Evolutionary conservation across 2,329 filamentous ascomycete species (phyloP), one percentile per base, ranked within the genome.

Genomic region (Neofusicoccum ribis): DNA sequence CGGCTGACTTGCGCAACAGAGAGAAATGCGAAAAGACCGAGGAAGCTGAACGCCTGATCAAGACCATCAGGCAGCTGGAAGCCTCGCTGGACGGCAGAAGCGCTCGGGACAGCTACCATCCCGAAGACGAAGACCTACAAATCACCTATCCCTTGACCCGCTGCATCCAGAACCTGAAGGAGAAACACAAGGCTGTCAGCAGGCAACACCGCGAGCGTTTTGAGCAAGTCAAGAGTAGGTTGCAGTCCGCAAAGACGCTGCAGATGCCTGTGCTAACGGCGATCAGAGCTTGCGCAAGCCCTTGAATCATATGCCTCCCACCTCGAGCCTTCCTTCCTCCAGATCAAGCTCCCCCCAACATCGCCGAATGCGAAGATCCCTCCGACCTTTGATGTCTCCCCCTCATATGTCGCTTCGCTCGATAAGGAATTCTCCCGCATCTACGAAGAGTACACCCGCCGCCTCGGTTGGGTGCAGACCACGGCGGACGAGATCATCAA

Each of bases 271-370:
- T 46, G 51, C 69, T 74, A 59, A 76, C 67, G 39, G 15, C 36
- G 34, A 51, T 6, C 59, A 96, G 92, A 97, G 83, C 90, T 99
- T 69, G 93, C 93, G 27, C 88, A 96, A 78, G 94, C 94, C 3
- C 89, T 99, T 59, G 90, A 97, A 76, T 97, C 94, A 5, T 99
- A 98, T 77, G 96, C 95, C 1, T 96, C 92, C 9, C 95, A 98
- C 76, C 90, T 99, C 52, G 95, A 99, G 77, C 82, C 91, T 11
- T 90, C 90, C 2, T 98, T 98, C 76, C 86, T 98, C 69, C 87
- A 89, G 73, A 89, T 98, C 73, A 86, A 89, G 46, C 86, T 99
- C 6, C 95, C 95, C 1, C 94, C 94, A 0, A 93, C 90, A 3
- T 87, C 86, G 1, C 88, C 90, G 5, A 90, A 92, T 69, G 88